Percentiles rank a stretch among this genome's conserved stretches.
These are phyloP conservation scores for Cryptococcus wingfieldii DNA, from an alignment of 1,284 basidiomycete species.

Conservation along the genomic window DNA sequence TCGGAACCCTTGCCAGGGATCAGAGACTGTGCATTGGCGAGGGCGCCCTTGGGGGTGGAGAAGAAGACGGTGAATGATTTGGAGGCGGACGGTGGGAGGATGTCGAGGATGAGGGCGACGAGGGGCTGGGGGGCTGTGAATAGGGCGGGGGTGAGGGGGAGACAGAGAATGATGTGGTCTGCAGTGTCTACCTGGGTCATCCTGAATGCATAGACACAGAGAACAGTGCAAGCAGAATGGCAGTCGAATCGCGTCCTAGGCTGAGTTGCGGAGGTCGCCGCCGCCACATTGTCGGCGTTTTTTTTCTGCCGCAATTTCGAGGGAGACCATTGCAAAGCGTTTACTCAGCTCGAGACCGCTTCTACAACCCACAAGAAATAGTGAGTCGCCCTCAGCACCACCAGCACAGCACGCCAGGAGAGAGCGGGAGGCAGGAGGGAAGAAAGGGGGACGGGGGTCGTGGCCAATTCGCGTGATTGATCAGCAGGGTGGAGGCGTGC, in stretches of 20 bases:
- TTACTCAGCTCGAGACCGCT: too few relatives aligned
- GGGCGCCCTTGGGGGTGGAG: constrained; percentile 19
- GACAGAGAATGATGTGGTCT: constrained; percentile 23
- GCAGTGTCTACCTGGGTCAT: background rate
- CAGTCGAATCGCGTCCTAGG: background rate
- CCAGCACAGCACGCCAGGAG: too few relatives aligned
- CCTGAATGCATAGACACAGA: background rate
- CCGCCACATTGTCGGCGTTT: background rate
- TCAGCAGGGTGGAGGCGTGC: background rate
- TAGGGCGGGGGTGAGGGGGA: constrained; percentile 33
- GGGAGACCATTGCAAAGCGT: too few relatives aligned
- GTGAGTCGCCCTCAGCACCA: too few relatives aligned
- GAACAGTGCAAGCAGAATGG: background rate
- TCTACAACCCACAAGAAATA: too few relatives aligned
- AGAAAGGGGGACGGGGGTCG: background rate
- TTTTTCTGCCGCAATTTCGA: too few relatives aligned
- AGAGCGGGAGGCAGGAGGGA: constrained; percentile 49
- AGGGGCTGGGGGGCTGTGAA: constrained; percentile 22
- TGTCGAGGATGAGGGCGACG: constrained; percentile 19
- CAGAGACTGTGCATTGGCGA: background rate
- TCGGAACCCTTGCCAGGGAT: background rate
- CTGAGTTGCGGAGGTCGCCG: background rate
- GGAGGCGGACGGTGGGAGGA: constrained; percentile 16
- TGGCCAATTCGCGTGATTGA: background rate
- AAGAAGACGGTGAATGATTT: constrained; percentile 29